Evolutionary conservation across 2,329 filamentous ascomycete species (phyloP), one percentile per base, ranked within the genome.

Genomic region (Aspergillus fijiensis): DNA sequence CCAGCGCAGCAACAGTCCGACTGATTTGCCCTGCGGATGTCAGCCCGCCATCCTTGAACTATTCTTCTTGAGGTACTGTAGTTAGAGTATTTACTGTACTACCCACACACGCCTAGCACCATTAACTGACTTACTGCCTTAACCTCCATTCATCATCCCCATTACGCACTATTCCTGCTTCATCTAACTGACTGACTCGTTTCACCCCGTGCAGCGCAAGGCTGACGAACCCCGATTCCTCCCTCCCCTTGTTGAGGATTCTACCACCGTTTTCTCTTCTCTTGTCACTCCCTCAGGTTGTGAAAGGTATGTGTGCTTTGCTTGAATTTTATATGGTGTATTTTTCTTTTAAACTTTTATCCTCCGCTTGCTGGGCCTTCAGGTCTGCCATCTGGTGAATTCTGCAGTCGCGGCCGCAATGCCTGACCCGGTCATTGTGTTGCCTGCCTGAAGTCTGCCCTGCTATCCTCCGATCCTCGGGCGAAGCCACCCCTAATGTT

Each of bases 261-360:
- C 49, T 61, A 60, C 55, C 42, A 63, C 49, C 49, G 14, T 47
- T 51, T 61, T 59, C 59, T 61, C 61, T 58, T 67, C 69, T 65
- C 60, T 65, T 63, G 70, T 74, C 70, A 67, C 63, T 74, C 71
- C 62, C 70, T 73, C 63, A 55, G 60, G 63, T 68, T 64, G 64
- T 67, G 29, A 67, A 73, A 70, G 70, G 73, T 75, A 71, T 59
- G 70, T 61, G 49, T 50, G 39, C 35, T 63, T n/a, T 21, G 21
- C 33, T 19, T 49, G 27, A 29, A 29, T 29, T 29, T 29, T 29
- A 29, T 29, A 29, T 29, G 27, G 27, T 35, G 6, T 35, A 12
- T 47, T 45, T 52, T 51, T 14, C 33, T 12, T 19, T 19, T 45
- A n/a, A 19, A n/a, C 39, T 19, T n/a, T 45, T 16, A 3, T 9